Base-by-base conservation (phyloP, 345 rosid genomes). In the Brassica carinata region DNA sequence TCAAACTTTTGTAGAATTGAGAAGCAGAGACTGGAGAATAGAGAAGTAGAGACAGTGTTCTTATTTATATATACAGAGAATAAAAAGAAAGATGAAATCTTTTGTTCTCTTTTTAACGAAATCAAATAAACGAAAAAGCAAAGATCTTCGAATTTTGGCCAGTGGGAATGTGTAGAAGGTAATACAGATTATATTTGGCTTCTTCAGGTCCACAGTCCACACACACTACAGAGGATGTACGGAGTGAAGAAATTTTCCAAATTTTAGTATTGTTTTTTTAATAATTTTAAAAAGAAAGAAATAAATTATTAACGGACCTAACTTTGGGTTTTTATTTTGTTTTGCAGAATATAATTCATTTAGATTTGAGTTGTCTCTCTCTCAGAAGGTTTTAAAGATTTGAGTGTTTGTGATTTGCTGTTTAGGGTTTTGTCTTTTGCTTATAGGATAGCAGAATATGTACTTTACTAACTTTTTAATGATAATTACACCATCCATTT, bases 1-100 rank as follows among this genome's bases (percentile, higher is more conserved):
- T 64, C 30, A 5, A 18, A 36, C 58, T 0, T 61, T 51, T 29
- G 15, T 7, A 27, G 68, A 38, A 63, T 8, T 31, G 65, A 5
- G 8, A 38, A 36, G 81, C 3, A 8, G 26, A 74, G 18, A 48
- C 18, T 23, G 40, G 33, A 57, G 79, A 64, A 64, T 27, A 5
- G 15, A 75, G 72, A 76, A 65, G 72, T 30, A 61, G 48, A 51
- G 57, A 51, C 14, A 1, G 10, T 14, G 75, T 80, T 51, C 23
- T 7, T 36, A 10, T 74, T 59, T 69, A 80, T 80, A 80, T 69
- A 80, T 80, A 80, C 0, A 80, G 71, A 64, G 75, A 80, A 80
- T 62, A 75, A 74, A 62, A 14, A 31, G 67, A 69, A 80, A 74
- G 67, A 75, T 69, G 71, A 63, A 74, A 79, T 67, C 74, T 74